Evolutionary conservation across 768 basidiomycete genomes (phyloP), one percentile per base, ranked within the genome.

Genomic region (Hygrophorus russula): DNA sequence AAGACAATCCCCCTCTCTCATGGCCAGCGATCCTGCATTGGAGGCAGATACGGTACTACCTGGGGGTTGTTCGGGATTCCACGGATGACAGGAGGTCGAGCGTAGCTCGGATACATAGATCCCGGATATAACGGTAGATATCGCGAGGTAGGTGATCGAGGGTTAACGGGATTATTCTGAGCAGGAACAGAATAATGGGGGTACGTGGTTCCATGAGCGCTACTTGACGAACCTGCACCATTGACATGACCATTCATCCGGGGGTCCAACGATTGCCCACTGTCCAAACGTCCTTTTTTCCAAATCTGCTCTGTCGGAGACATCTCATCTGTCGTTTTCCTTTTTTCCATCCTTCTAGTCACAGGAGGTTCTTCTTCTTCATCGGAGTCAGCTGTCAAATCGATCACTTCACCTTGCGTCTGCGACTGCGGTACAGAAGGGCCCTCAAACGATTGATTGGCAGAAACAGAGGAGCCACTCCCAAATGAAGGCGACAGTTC

Each of bases 361-460:
- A 55, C 59, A 9, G 60, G 54, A 42, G 56, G 52, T 20, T 69
- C 73, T 15, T 91, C 73, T 15, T 91, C 89, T 10, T 85, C 83
- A 45, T 87, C 83, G 17, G 78, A 77, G 53, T 88, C 85, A 47
- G 80, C 64, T 2, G 91, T 92, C 46, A 94, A 64, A 57, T 94
- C 91, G 49, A 93, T 92, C 35, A 93, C 79, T 50, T 76, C 71
- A 10, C 53, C 55, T 48, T 59, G 59, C 40, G 60, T 59, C 46
- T 59, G 61, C 42, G 61, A 62, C 20, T 51, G 52, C 7, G 51
- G 10, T 51, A 63, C 59, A 36, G 55, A 49, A 39, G 56, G 42
- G 38, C 59, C 46, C 45, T 63, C 57, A 50, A 62, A 56, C 46
- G 58, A 52, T 14, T 52, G 56, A 40, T 51, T 61, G 27, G 68